A percentile compares a stretch with the other conserved stretches of the same genome.
These are phyloP conservation scores for Berberis thunbergii DNA, from an alignment of 164 flowering plant species.

Conservation along the genomic window DNA sequence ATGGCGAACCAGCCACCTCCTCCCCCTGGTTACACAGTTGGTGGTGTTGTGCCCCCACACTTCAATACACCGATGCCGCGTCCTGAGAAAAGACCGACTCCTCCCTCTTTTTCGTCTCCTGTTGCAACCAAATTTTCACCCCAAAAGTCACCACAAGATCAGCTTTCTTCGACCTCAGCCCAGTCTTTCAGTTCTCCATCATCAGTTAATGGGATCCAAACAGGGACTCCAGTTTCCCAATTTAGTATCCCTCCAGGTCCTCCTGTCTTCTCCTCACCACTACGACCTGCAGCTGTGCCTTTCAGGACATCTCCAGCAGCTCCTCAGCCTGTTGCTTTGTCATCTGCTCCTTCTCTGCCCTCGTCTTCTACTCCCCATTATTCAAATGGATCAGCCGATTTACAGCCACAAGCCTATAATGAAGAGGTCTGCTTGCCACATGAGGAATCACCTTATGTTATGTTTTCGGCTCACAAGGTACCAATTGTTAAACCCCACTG, in stretches of 20 bases:
- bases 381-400: conserved; percentile 55
- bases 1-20: conserved; percentile 52
- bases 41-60: conserved; percentile 24
- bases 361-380: conserved; percentile 50
- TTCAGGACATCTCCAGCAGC: conserved; percentile 77
- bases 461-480: conserved; percentile 89
- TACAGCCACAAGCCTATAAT: conserved; percentile 31
- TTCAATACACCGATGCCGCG: conserved; percentile 31
- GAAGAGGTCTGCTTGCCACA: conserved; percentile 26
- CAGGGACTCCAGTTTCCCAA: conserved; percentile 48
- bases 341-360: conserved; percentile 56
- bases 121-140: conserved; percentile 46
- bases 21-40: conserved; percentile 31
- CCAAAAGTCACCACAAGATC: conserved; percentile 38
- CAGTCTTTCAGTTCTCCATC: conserved; percentile 31
- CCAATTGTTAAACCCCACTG: background rate
- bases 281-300: conserved; percentile 84
- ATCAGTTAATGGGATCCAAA: conserved; percentile 46
- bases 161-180: conserved; percentile 31
- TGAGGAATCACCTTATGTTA: conserved; percentile 46
- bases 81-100: conserved; percentile 34
- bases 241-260: conserved; percentile 72
- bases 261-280: conserved; percentile 78
- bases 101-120: conserved; percentile 41
- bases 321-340: conserved; percentile 73